Base-by-base conservation (phyloP, 2,329 filamentous ascomycete genomes). In the Scedosporium minutisporum region DNA sequence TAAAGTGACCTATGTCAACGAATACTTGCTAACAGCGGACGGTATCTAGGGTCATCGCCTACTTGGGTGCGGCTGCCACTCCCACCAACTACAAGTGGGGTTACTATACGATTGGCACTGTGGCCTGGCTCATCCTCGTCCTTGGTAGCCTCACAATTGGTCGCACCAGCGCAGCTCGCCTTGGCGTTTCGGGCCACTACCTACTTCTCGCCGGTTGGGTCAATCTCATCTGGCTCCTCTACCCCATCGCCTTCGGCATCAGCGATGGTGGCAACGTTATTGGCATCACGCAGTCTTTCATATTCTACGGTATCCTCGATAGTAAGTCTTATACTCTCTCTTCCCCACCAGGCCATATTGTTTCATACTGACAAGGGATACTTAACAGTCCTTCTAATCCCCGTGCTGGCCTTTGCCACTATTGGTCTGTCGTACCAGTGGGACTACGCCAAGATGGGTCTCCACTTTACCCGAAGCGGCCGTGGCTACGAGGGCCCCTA, bases 221-320 rank as follows among this genome's bases (percentile, higher is more conserved):
- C 66, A 82, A 82, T 71, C 69, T 82, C 4, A 69, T 82, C 44
- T 83, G 80, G 80, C 71, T 83, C 48, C 70, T 82, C 25, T 85
- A 84, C 70, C 80, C 81, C 6, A 76, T 85, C 58, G 81, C 79
- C 25, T 85, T 75, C 67, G 82, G 78, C 38, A 67, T 84, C 7
- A 74, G 72, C 2, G 82, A 85, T 66, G 82, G 81, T 44, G 79
- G 79, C 33, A 82, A 83, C 69, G 65, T 69, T 60, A 79, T 84
- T 63, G 74, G 76, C 41, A 76, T 79, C 46, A 80, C 78, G 0
- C 68, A 72, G 7, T 71, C 71, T 57, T 75, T 77, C 66, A 76
- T 83, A 72, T 83, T 79, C 71, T 84, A 81, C 64, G 82, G 82
- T 57, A 72, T 84, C 51, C 74, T 85, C 27, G 82, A 85, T 65